Base-by-base conservation (phyloP, 2,329 filamentous ascomycete genomes). In the Fragosphaeria purpurea region DNA sequence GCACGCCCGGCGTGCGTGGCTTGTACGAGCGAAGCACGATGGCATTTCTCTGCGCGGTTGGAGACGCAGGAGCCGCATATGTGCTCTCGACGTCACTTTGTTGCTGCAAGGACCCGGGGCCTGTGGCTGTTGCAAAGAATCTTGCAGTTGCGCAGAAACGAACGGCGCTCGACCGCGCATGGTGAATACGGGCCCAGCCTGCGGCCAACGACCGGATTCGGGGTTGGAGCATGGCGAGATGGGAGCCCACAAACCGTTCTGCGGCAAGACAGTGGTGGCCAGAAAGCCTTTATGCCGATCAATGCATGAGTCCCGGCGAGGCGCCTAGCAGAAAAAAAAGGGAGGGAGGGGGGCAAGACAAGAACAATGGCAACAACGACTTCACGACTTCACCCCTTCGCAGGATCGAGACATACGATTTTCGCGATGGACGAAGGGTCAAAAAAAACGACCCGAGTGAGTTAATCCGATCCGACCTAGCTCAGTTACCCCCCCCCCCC, bases 1-100 rank as follows among this genome's bases (percentile, higher is more conserved):
- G 83, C 53, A 95, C 69, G 77, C 93, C 93, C 10, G 91, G 91
- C 1, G 93, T 96, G 60, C 88, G 83, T 38, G 93, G 93, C 67
- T 87, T 97, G 69, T 96, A 98, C 49, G 86, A 93, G 60, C 88
- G 83, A 66, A 97, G 65, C 43, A 75, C 69, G 12, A 71, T 67
- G 12, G 70, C 64, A 41, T 71, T 61, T 41, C 64, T 63, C 22
- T 64, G 59, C 51, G 39, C 8, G 1, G 13, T 40, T 6, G 47
- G 43, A 6, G 41, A n/a, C 6, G 31, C 41, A 6, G 46, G 38
- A 8, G 11, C 34, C 4, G 50, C 43, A 33, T 46, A 45, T 5
- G 48, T 34, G 38, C 44, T 48, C 10, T 37, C 22, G 10, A 47
- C 22, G 5, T 10, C 22, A 46, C 46, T 11, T 12, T 44, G 46